Evolutionary conservation across 352 stramenopile genomes (phyloP), one percentile per base, ranked within the genome.

Genomic region (Globisporangium uncinulatum): DNA sequence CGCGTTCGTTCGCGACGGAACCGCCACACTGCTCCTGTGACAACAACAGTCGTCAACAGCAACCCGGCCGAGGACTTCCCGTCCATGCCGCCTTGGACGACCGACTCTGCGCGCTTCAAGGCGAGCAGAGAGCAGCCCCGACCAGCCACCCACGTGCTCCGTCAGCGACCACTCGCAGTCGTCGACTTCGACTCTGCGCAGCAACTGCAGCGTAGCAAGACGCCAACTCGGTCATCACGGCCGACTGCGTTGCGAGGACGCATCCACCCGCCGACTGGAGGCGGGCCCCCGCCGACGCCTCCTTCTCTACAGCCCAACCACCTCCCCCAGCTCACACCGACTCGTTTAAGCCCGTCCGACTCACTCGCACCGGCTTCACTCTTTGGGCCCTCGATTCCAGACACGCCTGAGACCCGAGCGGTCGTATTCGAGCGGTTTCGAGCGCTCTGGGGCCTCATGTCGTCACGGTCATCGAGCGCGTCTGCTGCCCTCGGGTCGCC

Each of bases 361-460:
- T 21, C 48, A 9, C 48, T 43, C 11, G 48, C 15, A 5, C 4
- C 17, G 20, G 15, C 55, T 15, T 42, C 56, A 32, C 58, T 80
- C 8, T 77, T 85, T 66, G 75, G 70, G 1, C 50, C 20, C 0
- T 54, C 72, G 4, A 65, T 82, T n/a, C 41, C 48, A 4, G 69
- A 76, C 41, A 67, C 76, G 19, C 21, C 51, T 0, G 64, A 66
- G 29, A 71, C 66, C 4, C 65, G 69, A 29, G 51, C 48, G 14
- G 3, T 42, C 1, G 59, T 86, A 3, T 76, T 83, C 39, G 52
- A 59, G 2, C 70, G 62, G 5, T 69, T 88, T 39, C 36, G 55
- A 19, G n/a, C 20, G 3, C 32, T 88, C n/a, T 88, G 78, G 75
- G 54, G 45, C 4, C 65, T 80, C 17, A 71, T 87, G 59, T 56